These are phyloP conservation scores for Fusarium sp. DNA, from an alignment of 2,329 filamentous ascomycete genomes.

Conservation along the genomic window DNA sequence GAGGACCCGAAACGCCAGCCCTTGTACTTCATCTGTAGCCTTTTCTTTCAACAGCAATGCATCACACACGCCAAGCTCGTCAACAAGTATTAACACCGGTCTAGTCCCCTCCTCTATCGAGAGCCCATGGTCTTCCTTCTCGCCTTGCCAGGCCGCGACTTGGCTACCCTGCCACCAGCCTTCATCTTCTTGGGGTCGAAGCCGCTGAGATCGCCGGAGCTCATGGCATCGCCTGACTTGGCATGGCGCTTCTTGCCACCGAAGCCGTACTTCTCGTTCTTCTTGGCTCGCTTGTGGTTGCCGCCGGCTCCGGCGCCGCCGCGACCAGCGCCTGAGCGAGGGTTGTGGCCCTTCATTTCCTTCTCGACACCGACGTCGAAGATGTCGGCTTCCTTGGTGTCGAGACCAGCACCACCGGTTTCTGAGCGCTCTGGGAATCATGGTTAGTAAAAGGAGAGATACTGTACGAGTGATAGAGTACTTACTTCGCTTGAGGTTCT, in stretches of 20 bases:
- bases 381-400: slow-evolving; percentile 82
- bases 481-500: slow-evolving; percentile 93
- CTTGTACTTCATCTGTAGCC: slow-evolving; percentile 41
- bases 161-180: slow-evolving; percentile 58
- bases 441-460: slow-evolving; percentile 40
- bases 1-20: slow-evolving; percentile 44
- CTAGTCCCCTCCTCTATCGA: slow-evolving; percentile 31
- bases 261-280: slow-evolving; percentile 93
- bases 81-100: slow-evolving; percentile 11
- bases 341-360: slow-evolving; percentile 61
- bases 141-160: slow-evolving; percentile 63
- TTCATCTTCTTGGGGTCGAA: slow-evolving; percentile 92
- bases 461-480: slow-evolving; percentile 36
- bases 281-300: slow-evolving; percentile 87
- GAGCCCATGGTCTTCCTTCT: slow-evolving; percentile 59
- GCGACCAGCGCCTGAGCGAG: slow-evolving; percentile 55
- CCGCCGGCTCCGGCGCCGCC: slow-evolving; percentile 56
- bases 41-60: slow-evolving; percentile 41
- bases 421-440: slow-evolving; percentile 83
- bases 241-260: slow-evolving; percentile 93
- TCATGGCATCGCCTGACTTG: slow-evolving; percentile 91
- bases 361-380: slow-evolving; percentile 91
- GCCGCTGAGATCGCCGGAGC: slow-evolving; percentile 81
- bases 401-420: slow-evolving; percentile 66
- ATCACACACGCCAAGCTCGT: slow-evolving; percentile 13